Conservation (phyloP, 768 basidiomycete genomes). For the Termitomyces sp. region DNA sequence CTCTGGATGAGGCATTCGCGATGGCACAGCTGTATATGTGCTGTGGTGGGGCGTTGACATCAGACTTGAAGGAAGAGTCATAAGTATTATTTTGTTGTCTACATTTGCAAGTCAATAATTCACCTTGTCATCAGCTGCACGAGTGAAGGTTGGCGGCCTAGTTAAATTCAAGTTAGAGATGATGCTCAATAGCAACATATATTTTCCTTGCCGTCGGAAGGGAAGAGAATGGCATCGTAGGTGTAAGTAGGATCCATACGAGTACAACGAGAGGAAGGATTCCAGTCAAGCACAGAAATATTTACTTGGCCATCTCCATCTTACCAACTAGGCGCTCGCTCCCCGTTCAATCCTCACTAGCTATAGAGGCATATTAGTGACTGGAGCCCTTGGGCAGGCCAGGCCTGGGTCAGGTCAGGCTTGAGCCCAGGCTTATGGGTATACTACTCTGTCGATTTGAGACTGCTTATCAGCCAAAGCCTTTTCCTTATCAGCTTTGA, state of each 20-base stretch:
- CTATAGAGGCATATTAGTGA: too few relatives aligned
- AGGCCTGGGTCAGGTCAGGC: too few relatives aligned
- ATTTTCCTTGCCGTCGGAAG: conserved; percentile 52
- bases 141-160: conserved; percentile 66
- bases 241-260: conserved; percentile 54
- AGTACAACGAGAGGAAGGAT: conserved; percentile 14
- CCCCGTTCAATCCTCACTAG: too few relatives aligned
- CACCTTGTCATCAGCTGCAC: conserved; percentile 74
- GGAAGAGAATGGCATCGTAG: conserved; percentile 74
- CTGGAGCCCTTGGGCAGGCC: too few relatives aligned
- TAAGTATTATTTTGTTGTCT: background rate
- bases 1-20: conserved; percentile 78
- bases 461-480: too few relatives aligned
- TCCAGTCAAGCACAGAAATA: background rate
- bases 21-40: conserved; percentile 38
- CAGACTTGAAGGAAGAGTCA: conserved; percentile 24
- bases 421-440: too few relatives aligned
- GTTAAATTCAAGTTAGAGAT: conserved; percentile 1
- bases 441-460: too few relatives aligned
- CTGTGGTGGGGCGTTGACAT: conserved; percentile 40
- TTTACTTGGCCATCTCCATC: too few relatives aligned
- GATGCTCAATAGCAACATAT: background rate
- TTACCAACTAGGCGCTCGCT: too few relatives aligned
- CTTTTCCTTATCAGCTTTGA: too few relatives aligned
- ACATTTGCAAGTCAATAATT: conserved; percentile 14